A percentile compares a stretch with the other conserved stretches of the same genome.
phyloP scores from a whole-genome alignment of 2,329 filamentous ascomycete genomes.

The Thelonectria blattea region DNA sequence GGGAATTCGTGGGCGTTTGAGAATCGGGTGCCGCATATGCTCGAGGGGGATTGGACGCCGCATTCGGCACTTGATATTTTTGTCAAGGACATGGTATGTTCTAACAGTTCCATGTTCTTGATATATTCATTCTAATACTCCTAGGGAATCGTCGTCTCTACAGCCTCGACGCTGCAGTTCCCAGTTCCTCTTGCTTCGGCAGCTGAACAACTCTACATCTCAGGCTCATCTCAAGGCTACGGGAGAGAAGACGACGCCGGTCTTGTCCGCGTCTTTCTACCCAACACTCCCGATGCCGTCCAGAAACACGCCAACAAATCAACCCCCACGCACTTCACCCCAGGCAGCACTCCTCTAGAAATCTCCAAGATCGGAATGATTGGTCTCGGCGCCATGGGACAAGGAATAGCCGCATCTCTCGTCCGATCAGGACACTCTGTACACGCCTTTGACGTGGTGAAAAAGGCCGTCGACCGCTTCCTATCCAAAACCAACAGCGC shows the following conservation, averaged over 20 bases:
- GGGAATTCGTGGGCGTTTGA: constrained; percentile 68
- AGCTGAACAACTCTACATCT: constrained; percentile 43
- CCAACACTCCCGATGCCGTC: constrained; percentile 20
- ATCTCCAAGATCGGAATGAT: constrained; percentile 44
- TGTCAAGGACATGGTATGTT: constrained; percentile 57
- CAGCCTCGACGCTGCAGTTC: constrained; percentile 40
- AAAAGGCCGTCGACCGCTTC: constrained; percentile 40
- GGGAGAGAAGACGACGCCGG: constrained; percentile 39
- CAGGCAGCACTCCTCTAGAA: constrained; percentile 29
- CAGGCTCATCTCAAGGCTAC: constrained; percentile 36
- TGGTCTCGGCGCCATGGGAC: constrained; percentile 47
- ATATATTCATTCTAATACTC: constrained; percentile 19
- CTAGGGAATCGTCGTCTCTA: constrained; percentile 37
- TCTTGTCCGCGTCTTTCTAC: constrained; percentile 38
- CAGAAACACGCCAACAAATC: constrained; percentile 22
- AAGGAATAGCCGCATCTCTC: constrained; percentile 46
- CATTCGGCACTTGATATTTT: constrained; percentile 69
- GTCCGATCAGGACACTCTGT: constrained; percentile 42
- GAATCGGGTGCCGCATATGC: constrained; percentile 61
- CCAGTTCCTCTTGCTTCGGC: constrained; percentile 45
- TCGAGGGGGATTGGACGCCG: constrained; percentile 56
- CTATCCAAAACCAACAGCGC: constrained; percentile 27
- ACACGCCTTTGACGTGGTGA: constrained; percentile 43
- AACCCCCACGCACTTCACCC: constrained; percentile 20
- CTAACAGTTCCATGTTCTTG: constrained; percentile 20